Base-by-base conservation (phyloP, 306 rosid genomes). In the Trifolium pratense region DNA sequence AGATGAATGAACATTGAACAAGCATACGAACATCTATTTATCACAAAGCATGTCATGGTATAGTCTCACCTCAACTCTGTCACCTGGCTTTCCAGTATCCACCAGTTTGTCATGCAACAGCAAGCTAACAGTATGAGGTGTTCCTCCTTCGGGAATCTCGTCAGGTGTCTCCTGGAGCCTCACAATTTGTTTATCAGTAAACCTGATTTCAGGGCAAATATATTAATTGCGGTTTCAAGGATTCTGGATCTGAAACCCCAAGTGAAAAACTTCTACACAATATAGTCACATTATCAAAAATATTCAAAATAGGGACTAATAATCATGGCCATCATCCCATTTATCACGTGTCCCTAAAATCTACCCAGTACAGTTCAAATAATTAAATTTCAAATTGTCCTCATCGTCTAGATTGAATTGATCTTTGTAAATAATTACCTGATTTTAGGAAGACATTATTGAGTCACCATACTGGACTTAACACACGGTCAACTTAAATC, bases 91-190 rank as follows among this genome's bases (percentile, higher is more conserved):
- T 78, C 90, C 97, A 68, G 86, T 56, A 82, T 94, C 99, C 66
- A 94, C 99, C 78, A 94, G 88, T 81, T 91, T 91, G 87, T 89
- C 97, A 66, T 94, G 97, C 96, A 94, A 74, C 82, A 94, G 84
- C 89, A 94, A 80, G 85, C 96, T 94, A 60, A 94, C 99, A 2
- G 96, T 91, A 85, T 94, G 99, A 29, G 99, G 97, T 34, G 99
- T 94, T 57, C 99, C 99, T 74, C 99, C 99, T 29, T 94, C 99
- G 20, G 97, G 99, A 45, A 94, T 94, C 81, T 94, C 97, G 52
- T 94, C 97, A 58, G 97, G 99, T 29, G 96, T 94, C 90, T 94
- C 97, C 82, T 94, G 99, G 68, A 94, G 89, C 88, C 91, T 85
- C 83, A 94, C 99, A 79, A 94, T 94, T 83, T 94, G 97, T 87